Conservation (phyloP, 306 rosid species). For the Cicer pinnatifidum region DNA sequence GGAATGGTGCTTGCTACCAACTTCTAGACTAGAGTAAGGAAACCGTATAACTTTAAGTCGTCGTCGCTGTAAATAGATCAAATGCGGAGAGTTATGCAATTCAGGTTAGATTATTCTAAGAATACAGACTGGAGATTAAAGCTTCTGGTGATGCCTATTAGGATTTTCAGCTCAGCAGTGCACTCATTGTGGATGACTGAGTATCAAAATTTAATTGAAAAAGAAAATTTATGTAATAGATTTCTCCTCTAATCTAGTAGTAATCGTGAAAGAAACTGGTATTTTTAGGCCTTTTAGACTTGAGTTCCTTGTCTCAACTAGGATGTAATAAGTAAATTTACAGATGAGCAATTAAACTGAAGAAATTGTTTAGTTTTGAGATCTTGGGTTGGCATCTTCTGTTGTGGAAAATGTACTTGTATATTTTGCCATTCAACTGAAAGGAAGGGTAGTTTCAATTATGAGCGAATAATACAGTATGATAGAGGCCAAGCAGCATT, state of each 20-base stretch:
- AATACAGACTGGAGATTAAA: conserved; percentile 15
- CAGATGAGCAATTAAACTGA: conserved; percentile 20
- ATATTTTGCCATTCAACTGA: background rate
- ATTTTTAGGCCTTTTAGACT: conserved; percentile 9
- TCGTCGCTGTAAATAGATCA: conserved; percentile 20
- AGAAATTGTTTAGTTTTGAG: background rate
- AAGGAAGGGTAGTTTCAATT: conserved; percentile 15
- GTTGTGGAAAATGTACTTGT: conserved; percentile 19
- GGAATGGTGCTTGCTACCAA: background rate
- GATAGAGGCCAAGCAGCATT: background rate
- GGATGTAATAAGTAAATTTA: conserved; percentile 15
- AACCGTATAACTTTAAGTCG: conserved; percentile 12
- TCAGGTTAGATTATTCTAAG: conserved; percentile 14
- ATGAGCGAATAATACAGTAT: background rate
- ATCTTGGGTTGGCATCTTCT: background rate
- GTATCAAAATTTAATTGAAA: conserved; percentile 3
- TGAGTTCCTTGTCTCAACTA: conserved; percentile 1
- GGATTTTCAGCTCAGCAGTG: conserved; percentile 6
- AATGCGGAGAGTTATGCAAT: conserved; percentile 9
- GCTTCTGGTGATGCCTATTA: conserved; percentile 19
- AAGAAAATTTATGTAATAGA: background rate
- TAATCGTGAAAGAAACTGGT: conserved; percentile 9
- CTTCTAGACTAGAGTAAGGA: background rate
- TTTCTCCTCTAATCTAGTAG: conserved; percentile 23
- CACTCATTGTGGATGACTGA: conserved; percentile 6